Evolutionary conservation across 139 green algal genomes (phyloP), one percentile per base, ranked within the genome.

Genomic region (Micractinium sp.): DNA sequence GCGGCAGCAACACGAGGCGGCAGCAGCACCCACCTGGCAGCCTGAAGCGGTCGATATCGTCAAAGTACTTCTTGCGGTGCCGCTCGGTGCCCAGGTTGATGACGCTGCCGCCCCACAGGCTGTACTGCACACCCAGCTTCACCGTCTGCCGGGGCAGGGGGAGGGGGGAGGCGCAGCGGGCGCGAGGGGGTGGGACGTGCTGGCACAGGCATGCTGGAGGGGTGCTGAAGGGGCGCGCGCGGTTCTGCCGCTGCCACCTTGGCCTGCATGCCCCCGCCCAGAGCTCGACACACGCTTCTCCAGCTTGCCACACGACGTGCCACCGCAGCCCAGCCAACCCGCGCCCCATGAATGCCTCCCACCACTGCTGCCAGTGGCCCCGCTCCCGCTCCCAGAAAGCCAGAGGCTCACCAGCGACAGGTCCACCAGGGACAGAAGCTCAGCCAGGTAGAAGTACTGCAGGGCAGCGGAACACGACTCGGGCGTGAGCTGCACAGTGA

Each of bases 51-150:
- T 96, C 96, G 67, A 98, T 98, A 84, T 96, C 95, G 36, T 98
- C 96, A 90, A 96, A 96, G 87, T 96, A 98, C 76, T 91, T 73
- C 77, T 88, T 87, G 22, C 93, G 88, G 91, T 98, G 96, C 33
- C 78, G 41, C 85, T 96, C 95, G 2, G 93, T 96, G 71, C 96
- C 96, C 87, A 98, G 86, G 87, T 96, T 97, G 61, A 96, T 27
- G 76, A 98, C 92, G 56, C 85, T 93, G 78, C 92, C 93, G 71
- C 94, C 94, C 94, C 94, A 96, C 47, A 96, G 88, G 86, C 91
- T 96, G 94, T 96, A 98, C 92, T 98, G 96, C 39, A 98, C 96
- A 16, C 96, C 96, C 87, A 95, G 92, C 93, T 98, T 98, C 39
- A 98, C 90, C 19, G 92, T 95, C 91, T 94, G 89, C 61, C 81